A percentile compares a stretch with the other conserved stretches of the same genome.
Conservation (phyloP, 2,329 filamentous ascomycete genomes). For the Ophiostoma pallidulum region DNA sequence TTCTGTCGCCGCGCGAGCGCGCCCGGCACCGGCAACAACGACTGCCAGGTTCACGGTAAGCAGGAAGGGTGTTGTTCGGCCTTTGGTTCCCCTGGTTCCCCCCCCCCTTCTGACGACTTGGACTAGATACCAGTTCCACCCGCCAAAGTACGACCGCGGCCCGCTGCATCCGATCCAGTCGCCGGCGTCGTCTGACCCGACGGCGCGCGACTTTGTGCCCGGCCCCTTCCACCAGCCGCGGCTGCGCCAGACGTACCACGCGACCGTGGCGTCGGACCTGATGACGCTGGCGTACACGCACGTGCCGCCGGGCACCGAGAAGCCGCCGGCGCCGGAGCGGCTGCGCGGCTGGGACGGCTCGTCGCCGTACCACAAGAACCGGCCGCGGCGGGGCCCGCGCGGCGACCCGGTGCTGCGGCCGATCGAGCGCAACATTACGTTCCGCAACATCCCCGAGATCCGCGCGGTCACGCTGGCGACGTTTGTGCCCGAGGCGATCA, state of each 20-base stretch:
- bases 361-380: conserved; percentile 90
- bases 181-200: conserved; percentile 74
- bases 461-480: conserved; percentile 72
- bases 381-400: conserved; percentile 76
- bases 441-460: conserved; percentile 77
- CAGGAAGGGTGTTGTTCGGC: background rate
- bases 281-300: conserved; percentile 85
- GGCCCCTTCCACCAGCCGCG: conserved; percentile 86
- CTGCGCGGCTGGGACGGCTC: conserved; percentile 80
- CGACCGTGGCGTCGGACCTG: conserved; percentile 77
- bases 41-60: conserved; percentile 39
- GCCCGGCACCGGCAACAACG: conserved; percentile 26
- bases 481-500: conserved; percentile 58
- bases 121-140: conserved; percentile 81
- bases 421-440: conserved; percentile 64
- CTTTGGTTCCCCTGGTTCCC: conserved; percentile 10
- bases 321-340: conserved; percentile 47
- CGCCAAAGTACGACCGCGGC: conserved; percentile 89
- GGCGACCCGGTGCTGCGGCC: conserved; percentile 64
- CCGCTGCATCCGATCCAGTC: conserved; percentile 89
- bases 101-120: background rate
- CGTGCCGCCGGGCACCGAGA: conserved; percentile 62
- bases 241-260: conserved; percentile 81
- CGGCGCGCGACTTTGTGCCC: conserved; percentile 78
- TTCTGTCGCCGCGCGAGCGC: conserved; percentile 32